These are phyloP conservation scores for Silene vulgaris DNA, from an alignment of 179 eudicot genomes.

Conservation along the genomic window DNA sequence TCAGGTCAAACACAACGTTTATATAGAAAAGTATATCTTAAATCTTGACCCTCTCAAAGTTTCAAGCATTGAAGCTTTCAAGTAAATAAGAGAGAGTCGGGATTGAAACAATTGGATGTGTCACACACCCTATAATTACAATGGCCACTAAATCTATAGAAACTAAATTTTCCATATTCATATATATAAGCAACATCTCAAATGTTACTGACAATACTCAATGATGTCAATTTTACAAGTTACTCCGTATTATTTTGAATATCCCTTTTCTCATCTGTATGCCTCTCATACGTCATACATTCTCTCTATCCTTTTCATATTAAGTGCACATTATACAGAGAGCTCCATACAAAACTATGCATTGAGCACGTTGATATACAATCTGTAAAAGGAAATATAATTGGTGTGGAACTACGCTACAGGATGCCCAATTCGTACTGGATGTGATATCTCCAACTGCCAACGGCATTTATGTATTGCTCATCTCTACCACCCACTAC, in stretches of 20 bases:
- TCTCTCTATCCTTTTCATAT: neutral
- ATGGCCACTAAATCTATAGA: neutral
- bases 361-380: neutral
- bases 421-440: neutral
- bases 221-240: neutral
- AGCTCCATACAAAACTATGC: neutral
- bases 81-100: neutral
- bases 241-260: neutral
- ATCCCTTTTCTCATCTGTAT: neutral
- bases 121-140: neutral
- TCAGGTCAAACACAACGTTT: neutral
- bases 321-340: neutral
- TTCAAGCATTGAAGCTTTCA: neutral
- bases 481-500: constrained; percentile 10
- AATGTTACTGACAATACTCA: neutral
- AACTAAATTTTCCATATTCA: neutral
- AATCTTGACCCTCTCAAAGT: neutral
- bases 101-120: neutral
- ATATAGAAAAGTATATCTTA: neutral
- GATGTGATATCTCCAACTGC: neutral
- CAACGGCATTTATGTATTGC: constrained; percentile 1
- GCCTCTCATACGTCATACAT: neutral
- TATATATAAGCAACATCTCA: neutral
- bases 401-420: neutral
- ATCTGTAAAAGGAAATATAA: constrained; percentile 4